Base-by-base conservation (phyloP, 257 asterid genomes). In the Hygrophila difformis region DNA sequence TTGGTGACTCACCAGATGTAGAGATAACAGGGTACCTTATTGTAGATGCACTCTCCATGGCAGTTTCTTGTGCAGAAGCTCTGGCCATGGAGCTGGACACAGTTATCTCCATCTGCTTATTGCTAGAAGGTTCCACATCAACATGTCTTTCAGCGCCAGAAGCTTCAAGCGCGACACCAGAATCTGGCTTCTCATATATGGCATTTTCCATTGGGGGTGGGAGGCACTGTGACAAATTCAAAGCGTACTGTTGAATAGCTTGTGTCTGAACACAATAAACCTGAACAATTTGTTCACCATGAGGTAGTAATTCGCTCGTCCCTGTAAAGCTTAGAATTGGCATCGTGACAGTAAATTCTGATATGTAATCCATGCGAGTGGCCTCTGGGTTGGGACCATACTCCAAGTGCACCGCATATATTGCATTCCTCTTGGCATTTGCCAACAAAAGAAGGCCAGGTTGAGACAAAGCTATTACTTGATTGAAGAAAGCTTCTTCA, bases 281-380 rank as follows among this genome's bases (percentile, higher is more conserved):
- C 76, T 80, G 95, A 57, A 86, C 94, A 57, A 72, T 70, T 61
- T 80, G 95, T 47, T 91, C 95, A 23, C 94, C 95, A 60, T 86
- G 78, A 56, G 94, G 89, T 37, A 78, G 74, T 45, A 69, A 18
- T 44, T 78, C 87, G 51, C 95, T 80, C 2, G 94, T 83, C 63
- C 97, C 99, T 0, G 96, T 91, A 68, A 91, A 86, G 70, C 99
- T 91, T 58, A 91, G 78, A 54, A 91, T 86, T 37, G 97, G 99
- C 95, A 91, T 85, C 24, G 95, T 80, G 37, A 91, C 99, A 3
- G 95, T 82, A 49, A 86, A 91, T 59, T 81, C 99, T 13, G 97
- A 75, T 52, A 91, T 72, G 63, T 86, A 86, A 65, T 86, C 95
- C 86, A 91, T 68, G 61, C 77, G 75, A 40, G 89, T 74, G 45